Base-by-base conservation (phyloP, 495 filamentous ascomycete species). In the Neurospora sp. region DNA sequence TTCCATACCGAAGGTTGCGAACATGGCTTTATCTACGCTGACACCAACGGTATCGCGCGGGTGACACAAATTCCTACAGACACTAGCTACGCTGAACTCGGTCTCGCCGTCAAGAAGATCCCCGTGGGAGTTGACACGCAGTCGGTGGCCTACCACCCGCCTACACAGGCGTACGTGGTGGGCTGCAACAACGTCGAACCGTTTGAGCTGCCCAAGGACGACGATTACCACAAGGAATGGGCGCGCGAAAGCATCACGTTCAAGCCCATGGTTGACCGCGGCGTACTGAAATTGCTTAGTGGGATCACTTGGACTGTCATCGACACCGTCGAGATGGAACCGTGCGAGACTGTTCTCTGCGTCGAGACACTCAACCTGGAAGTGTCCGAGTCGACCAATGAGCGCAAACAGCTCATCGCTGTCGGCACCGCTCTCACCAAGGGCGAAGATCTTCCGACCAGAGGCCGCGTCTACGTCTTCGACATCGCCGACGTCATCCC, bases 401-500 rank as follows among this genome's bases (percentile, higher is more conserved):
- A 97, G 76, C 90, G 93, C 16, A 90, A 88, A 74, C 89, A 91
- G 74, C 87, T 97, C 47, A 86, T 98, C 69, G 89, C 89, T 12
- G 92, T 97, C 4, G 96, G 95, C 9, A 97, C 96, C 0, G 90
- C 93, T 35, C 86, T 94, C 53, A 85, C 90, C 68, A 90, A 89
- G 72, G 96, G 96, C 68, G 95, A 98, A 81, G 96, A 99, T 77
- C 88, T 94, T 39, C 89, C 94, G 3, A 89, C 92, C 0, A 88
- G 89, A 41, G 96, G 96, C n/a, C 87, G 88, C 69, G 87, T 99
- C 72, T 94, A 96, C 79, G 92, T 99, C 70, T 97, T 94, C 79
- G 94, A 97, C 72, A 86, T 98, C 68, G 94, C 97, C 70, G 86
- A 89, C 35, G 96, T 98, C 65, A 94, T 97, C 0, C 95, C 96